phyloP scores from a whole-genome alignment of 1,284 basidiomycete species.

The Pholiota adiposa region DNA sequence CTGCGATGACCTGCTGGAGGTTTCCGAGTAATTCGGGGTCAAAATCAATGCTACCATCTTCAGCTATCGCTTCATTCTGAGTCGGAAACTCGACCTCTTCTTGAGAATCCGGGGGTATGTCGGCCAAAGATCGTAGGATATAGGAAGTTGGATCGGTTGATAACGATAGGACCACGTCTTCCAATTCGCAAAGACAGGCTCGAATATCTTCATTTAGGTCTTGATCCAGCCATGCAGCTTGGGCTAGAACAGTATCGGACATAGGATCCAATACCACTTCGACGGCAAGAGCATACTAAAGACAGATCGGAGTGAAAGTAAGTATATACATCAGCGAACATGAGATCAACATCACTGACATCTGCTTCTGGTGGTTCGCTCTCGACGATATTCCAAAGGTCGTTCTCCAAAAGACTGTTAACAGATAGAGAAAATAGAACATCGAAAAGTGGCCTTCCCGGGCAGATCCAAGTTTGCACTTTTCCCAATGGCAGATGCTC shows the following conservation, averaged over 20 bases:
- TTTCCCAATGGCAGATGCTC: constrained; percentile 49
- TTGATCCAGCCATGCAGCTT: constrained; percentile 38
- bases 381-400: constrained; percentile 30
- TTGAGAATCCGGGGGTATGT: not conserved
- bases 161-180: constrained; percentile 15
- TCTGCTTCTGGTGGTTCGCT: constrained; percentile 50
- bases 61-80: not conserved
- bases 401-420: constrained; percentile 30
- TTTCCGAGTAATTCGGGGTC: constrained; percentile 15
- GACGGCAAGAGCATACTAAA: constrained; percentile 48
- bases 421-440: constrained; percentile 49
- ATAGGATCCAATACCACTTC: constrained; percentile 44
- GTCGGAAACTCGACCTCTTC: not conserved
- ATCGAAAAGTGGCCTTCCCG: constrained; percentile 43
- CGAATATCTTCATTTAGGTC: constrained; percentile 23
- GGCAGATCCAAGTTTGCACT: constrained; percentile 51
- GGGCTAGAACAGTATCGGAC: constrained; percentile 31
- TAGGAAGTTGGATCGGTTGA: constrained; percentile 6
- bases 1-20: constrained; percentile 34
- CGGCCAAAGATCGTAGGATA: constrained; percentile 7
- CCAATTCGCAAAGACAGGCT: constrained; percentile 30
- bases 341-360: constrained; percentile 34
- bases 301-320: not conserved
- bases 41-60: not conserved
- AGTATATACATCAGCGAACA: constrained; percentile 1